phyloP scores from a whole-genome alignment of 768 basidiomycete genomes.

The Cytidiella melzeri region DNA sequence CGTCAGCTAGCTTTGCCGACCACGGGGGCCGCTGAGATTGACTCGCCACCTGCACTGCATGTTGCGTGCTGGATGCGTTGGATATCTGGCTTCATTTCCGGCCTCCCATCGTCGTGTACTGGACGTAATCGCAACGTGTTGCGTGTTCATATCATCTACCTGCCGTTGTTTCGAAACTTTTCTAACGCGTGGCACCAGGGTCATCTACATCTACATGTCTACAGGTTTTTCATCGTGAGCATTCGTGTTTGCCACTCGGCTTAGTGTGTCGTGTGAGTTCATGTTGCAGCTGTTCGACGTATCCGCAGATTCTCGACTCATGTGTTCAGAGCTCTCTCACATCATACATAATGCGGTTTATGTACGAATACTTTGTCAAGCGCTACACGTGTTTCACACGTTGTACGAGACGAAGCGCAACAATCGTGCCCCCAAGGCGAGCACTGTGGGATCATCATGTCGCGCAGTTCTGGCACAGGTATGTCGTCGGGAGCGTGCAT shows the following conservation, averaged over 20 bases:
- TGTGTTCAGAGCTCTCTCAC: no score
- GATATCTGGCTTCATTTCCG: conserved; percentile 7
- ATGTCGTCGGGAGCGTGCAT: conserved; percentile 8
- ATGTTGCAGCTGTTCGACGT: no score
- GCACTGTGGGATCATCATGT: conserved; percentile 9
- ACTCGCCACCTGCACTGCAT: no score
- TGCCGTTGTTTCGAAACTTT: not conserved
- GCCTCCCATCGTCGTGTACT: not conserved
- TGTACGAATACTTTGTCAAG: not conserved
- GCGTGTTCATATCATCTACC: not conserved
- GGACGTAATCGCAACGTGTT: conserved; percentile 6
- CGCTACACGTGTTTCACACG: conserved; percentile 9
- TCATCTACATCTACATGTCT: no score
- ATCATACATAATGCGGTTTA: no score
- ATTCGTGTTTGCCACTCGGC: no score
- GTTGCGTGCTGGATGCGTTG: no score
- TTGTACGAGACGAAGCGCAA: not conserved
- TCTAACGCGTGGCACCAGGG: not conserved
- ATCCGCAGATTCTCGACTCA: no score
- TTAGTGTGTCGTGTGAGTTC: no score
- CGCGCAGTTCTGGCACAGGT: conserved; percentile 5
- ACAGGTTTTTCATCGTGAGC: no score
- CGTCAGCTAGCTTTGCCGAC: no score
- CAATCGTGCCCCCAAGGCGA: conserved; percentile 1
- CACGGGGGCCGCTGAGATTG: no score